Percentiles rank a stretch among this genome's conserved stretches.
These are phyloP conservation scores for Sindora glabra DNA, from an alignment of 306 rosid species.

Conservation along the genomic window DNA sequence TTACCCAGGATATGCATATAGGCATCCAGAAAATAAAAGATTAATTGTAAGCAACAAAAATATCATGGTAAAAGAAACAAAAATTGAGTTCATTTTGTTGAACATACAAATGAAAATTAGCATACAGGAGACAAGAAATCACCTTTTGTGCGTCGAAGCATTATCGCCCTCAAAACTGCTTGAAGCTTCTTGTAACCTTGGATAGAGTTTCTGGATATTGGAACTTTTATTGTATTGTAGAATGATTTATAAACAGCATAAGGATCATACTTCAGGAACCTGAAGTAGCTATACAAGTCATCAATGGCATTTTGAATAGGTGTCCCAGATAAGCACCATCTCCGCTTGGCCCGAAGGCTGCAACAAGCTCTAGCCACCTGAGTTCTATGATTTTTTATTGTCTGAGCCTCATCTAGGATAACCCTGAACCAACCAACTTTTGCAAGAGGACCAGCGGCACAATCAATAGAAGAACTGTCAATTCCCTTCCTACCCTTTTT, in stretches of 20 bases:
- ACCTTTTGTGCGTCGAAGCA: constrained; percentile 99
- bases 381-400: constrained; percentile 97
- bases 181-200: constrained; percentile 98
- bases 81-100: not conserved
- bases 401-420: constrained; percentile 96
- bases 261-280: constrained; percentile 93
- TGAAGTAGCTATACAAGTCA: constrained; percentile 91
- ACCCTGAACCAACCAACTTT: constrained; percentile 94
- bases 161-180: constrained; percentile 95
- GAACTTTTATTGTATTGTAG: constrained; percentile 76
- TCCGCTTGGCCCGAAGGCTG: constrained; percentile 90
- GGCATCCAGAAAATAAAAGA: not conserved
- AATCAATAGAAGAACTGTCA: constrained; percentile 48
- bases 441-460: constrained; percentile 71
- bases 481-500: constrained; percentile 68
- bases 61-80: not conserved
- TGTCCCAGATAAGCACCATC: constrained; percentile 99
- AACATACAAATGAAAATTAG: not conserved
- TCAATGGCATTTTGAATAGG: constrained; percentile 93
- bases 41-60: not conserved
- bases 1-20: constrained; percentile 5
- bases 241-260: constrained; percentile 86
- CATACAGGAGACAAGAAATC: constrained; percentile 3
- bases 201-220: constrained; percentile 71
- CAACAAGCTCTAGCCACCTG: constrained; percentile 99